Evolutionary conservation across 768 basidiomycete species (phyloP), one percentile per base, ranked within the genome.

Genomic region (Roridomyces roridus): DNA sequence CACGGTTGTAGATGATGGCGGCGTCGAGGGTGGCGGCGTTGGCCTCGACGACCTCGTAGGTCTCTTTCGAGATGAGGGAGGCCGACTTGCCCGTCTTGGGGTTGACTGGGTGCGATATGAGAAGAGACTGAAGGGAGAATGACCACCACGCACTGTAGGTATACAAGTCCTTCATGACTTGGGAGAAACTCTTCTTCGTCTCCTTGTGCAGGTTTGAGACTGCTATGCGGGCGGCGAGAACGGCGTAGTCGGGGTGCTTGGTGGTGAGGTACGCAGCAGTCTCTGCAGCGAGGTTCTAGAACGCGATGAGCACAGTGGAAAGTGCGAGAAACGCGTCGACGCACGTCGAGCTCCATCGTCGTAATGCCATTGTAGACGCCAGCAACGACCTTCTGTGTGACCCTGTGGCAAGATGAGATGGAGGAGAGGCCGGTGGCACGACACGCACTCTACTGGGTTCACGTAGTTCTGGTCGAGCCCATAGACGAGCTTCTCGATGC

Each of bases 171-270:
- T 85, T 86, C 68, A 99, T 82, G 61, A 99, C 96, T 58, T 88
- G 83, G 2, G 94, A 94, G 71, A 99, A 98, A 65, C 78, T 92
- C 80, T 99, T 98, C 80, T 96, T 98, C 15, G 97, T 98, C 76
- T 99, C 96, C 69, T 99, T 98, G 84, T 99, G 97, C 17, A 99
- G 77, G 71, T 99, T 99, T 44, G 96, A 98, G 66, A 99, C 94
- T 54, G 97, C 97, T 49, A 99, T 98, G 53, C 97, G 94, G n/a
- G 97, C 97, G 5, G 97, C 97, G 59, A 99, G 92, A 58, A 98
- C 88, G 25, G 97, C 97, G 67, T 99, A 99, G 71, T 99, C 97
- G 6, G 96, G 95, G 69, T 96, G 94, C 64, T 93, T 94, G 24
- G 97, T 98, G 6, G 97, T 99, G 60, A 98, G 86, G 71, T 89